Conservation (phyloP, 1,284 basidiomycete species). For the Microstroma glucosiphilum region DNA sequence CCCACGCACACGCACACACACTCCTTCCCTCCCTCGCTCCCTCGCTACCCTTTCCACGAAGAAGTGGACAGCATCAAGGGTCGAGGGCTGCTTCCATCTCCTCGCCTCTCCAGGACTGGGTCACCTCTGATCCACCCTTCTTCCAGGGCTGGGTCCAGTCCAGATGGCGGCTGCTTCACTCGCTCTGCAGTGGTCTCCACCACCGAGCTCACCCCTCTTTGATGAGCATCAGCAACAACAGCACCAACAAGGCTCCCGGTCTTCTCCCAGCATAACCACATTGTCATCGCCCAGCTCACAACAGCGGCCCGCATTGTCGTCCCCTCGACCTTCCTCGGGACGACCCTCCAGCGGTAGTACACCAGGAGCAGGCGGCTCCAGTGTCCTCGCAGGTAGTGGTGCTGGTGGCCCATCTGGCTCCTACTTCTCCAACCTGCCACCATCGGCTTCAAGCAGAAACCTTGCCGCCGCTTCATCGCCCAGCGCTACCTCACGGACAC, state of each 20-base stretch:
- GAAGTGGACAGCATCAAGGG: no score
- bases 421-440: not conserved
- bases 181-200: conserved; percentile 28
- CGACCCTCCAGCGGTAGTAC: conserved; percentile 1
- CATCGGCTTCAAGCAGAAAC: not conserved
- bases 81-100: no score
- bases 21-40: no score
- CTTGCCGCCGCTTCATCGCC: not conserved
- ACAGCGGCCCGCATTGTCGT: not conserved
- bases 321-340: conserved; percentile 1
- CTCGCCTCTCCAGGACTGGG: no score
- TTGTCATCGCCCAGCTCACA: not conserved
- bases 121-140: no score
- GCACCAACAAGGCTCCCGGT: not conserved
- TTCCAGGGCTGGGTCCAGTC: no score
- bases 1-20: no score
- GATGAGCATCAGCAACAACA: conserved; percentile 16
- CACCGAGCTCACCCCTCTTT: conserved; percentile 28
- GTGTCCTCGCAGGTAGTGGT: not conserved
- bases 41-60: no score
- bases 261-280: not conserved
- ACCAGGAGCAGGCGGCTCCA: not conserved
- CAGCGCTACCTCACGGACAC: not conserved
- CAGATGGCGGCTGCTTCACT: conserved; percentile 19
- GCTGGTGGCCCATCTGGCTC: not conserved